These are phyloP conservation scores for Magnaporthiopsis incrustans DNA, from an alignment of 2,329 filamentous ascomycete species.

Conservation along the genomic window DNA sequence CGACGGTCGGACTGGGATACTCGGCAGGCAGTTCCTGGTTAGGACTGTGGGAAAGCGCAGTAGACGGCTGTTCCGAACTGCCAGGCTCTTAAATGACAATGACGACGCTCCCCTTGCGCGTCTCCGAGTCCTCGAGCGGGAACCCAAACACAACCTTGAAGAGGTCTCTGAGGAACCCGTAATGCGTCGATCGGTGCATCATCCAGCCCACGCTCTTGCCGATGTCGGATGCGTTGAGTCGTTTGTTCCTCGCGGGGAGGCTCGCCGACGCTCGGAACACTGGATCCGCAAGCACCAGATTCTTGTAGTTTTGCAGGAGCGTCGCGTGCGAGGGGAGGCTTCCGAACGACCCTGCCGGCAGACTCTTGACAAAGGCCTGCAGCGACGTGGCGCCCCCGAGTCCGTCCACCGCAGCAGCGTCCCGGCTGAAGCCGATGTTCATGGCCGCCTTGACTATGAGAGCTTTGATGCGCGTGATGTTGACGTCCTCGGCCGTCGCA, in stretches of 20 bases:
- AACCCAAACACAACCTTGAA: conserved; percentile 82
- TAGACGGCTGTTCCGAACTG: background rate
- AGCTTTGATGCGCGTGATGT: conserved; percentile 68
- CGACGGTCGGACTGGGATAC: background rate
- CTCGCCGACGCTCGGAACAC: conserved; percentile 49
- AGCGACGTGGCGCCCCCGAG: conserved; percentile 46
- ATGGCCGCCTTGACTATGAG: conserved; percentile 79
- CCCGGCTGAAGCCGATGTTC: conserved; percentile 70
- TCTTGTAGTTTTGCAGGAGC: conserved; percentile 72
- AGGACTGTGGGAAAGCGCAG: background rate
- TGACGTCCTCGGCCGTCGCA: conserved; percentile 63
- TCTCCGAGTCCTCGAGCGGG: conserved; percentile 67
- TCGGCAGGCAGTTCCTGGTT: background rate
- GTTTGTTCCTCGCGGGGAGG: conserved; percentile 49
- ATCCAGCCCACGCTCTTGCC: conserved; percentile 74
- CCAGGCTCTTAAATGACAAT: conserved; percentile 40
- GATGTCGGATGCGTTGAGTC: conserved; percentile 64
- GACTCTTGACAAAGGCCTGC: conserved; percentile 65
- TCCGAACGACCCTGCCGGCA: conserved; percentile 74
- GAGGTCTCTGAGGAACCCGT: conserved; percentile 72
- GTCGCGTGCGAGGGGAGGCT: conserved; percentile 59
- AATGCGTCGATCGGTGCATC: conserved; percentile 59
- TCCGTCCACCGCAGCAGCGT: conserved; percentile 34
- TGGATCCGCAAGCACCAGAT: conserved; percentile 66
- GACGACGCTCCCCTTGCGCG: conserved; percentile 51